phyloP scores from a whole-genome alignment of 2,329 filamentous ascomycete species.

The Botrytis fabae region DNA sequence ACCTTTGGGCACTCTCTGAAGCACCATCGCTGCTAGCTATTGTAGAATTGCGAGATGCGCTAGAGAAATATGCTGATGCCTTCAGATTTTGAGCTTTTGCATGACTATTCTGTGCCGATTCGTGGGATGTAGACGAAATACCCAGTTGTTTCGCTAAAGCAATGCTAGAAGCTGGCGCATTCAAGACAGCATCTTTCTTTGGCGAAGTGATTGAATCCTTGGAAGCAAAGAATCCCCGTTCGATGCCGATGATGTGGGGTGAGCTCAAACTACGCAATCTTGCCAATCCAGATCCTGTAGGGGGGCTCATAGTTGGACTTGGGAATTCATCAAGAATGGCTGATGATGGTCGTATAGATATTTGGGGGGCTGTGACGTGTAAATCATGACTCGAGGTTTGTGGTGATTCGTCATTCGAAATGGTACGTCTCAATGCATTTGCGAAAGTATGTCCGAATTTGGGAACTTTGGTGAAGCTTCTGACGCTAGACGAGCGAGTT shows the following conservation, averaged over 20 bases:
- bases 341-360: constrained; percentile 1
- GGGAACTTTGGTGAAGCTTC: constrained; percentile 10
- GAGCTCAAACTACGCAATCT: constrained; percentile 16
- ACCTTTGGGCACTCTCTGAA: constrained; percentile 11
- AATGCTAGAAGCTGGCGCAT: constrained; percentile 18
- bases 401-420: constrained; percentile 15
- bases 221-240: not conserved
- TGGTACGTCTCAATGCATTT: constrained; percentile 18
- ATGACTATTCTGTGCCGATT: not conserved
- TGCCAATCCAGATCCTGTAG: not conserved
- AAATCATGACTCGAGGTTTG: not conserved
- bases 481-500: constrained; percentile 13
- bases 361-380: not conserved
- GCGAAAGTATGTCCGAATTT: constrained; percentile 21
- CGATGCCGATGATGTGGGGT: not conserved
- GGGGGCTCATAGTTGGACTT: not conserved
- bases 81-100: not conserved
- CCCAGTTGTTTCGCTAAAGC: constrained; percentile 20
- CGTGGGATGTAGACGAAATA: not conserved
- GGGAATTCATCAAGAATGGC: constrained; percentile 6
- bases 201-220: not conserved
- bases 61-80: not conserved
- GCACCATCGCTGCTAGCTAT: constrained; percentile 23
- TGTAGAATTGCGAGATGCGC: not conserved
- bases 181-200: not conserved